Evolutionary conservation across 2,329 filamentous ascomycete genomes (phyloP).

Genomic region (Arthrobotrys megalospora): DNA sequence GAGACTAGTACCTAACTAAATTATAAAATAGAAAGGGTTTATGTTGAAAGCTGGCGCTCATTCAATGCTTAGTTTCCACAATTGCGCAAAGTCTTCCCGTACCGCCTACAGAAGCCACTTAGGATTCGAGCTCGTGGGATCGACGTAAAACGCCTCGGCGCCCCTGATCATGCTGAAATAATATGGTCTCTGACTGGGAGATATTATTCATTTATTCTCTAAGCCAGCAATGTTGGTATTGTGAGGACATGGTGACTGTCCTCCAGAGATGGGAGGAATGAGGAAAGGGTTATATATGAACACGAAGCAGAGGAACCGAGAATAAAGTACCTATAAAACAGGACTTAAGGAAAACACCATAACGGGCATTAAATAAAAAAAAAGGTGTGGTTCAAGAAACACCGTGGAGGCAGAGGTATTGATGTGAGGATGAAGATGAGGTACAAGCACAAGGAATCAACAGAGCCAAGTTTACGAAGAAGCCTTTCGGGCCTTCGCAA

Average conservation of each 20-base stretch:
- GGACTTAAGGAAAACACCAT: constrained; percentile 58
- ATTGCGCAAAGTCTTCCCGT: too few species aligned
- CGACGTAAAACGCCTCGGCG: background rate
- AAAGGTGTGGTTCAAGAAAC: constrained; percentile 41
- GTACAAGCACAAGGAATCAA: constrained; percentile 18
- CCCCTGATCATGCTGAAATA: background rate
- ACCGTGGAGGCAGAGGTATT: constrained; percentile 52
- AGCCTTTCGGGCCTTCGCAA: constrained; percentile 83
- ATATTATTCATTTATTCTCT: constrained; percentile 42
- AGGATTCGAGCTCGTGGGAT: background rate
- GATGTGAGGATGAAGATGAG: constrained; percentile 23
- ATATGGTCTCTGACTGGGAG: constrained; percentile 11
- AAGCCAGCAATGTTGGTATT: constrained; percentile 38
- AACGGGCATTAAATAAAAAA: constrained; percentile 60
- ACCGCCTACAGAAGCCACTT: background rate
- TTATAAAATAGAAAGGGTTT: too few species aligned
- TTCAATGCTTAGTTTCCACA: too few species aligned
- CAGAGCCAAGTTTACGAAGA: constrained; percentile 67
- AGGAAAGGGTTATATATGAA: constrained; percentile 58
- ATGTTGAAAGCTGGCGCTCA: too few species aligned
- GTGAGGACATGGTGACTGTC: constrained; percentile 46
- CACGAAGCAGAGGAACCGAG: constrained; percentile 57
- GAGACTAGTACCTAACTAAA: too few species aligned
- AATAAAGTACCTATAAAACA: constrained; percentile 60
- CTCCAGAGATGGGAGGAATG: constrained; percentile 38